phyloP scores from a whole-genome alignment of 2,329 filamentous ascomycete genomes.

The Colletotrichum sp. region DNA sequence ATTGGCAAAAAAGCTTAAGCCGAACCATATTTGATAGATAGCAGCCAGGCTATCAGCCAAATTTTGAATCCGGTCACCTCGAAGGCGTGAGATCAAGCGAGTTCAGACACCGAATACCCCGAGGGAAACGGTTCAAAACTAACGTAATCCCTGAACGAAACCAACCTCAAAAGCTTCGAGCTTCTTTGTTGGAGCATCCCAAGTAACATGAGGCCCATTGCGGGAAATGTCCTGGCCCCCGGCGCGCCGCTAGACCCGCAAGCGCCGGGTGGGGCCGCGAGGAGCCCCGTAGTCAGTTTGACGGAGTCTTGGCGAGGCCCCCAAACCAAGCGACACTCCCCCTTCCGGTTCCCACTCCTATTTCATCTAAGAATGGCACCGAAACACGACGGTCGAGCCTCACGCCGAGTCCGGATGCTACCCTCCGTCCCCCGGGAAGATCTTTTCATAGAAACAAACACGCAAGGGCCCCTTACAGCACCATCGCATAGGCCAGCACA shows the following conservation, averaged over 20 bases:
- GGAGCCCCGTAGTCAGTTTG: neutral
- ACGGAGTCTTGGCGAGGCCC: neutral
- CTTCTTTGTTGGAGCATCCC: neutral
- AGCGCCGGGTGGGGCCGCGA: neutral
- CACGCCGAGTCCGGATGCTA: neutral
- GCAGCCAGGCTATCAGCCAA: neutral
- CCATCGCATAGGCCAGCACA: neutral
- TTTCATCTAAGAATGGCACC: slow-evolving; percentile 2
- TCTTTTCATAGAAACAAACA: slow-evolving; percentile 12
- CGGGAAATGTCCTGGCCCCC: neutral
- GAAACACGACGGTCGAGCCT: slow-evolving; percentile 4
- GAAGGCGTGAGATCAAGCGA: neutral
- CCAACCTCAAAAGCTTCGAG: neutral
- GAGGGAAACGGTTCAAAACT: neutral
- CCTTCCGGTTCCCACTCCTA: neutral
- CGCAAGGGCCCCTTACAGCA: neutral
- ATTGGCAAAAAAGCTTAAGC: neutral
- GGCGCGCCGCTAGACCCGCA: neutral
- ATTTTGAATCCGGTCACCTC: neutral
- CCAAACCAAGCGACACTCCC: neutral
- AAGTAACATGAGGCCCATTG: neutral
- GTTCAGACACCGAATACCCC: fast-evolving
- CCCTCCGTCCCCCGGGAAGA: neutral
- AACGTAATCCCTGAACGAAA: fast-evolving
- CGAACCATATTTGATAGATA: neutral